Evolutionary conservation across 2,329 filamentous ascomycete genomes (phyloP).

Genomic region (Neonectria faginata): DNA sequence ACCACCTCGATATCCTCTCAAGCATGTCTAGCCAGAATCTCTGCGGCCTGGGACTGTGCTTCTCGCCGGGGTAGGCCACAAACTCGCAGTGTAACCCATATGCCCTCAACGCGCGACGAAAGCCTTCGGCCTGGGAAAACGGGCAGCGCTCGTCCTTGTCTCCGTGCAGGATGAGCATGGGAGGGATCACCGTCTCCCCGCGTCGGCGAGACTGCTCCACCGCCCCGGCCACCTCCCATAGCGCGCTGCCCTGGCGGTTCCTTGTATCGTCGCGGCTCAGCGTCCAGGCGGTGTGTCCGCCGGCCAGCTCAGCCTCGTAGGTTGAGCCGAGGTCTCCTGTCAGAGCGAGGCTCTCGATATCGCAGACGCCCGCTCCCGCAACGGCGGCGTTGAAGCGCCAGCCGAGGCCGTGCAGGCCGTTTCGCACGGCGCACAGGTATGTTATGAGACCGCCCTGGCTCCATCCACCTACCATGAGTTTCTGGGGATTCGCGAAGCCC

Average conservation of each 20-base stretch:
- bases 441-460: conserved; percentile 54
- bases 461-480: conserved; percentile 52
- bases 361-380: conserved; percentile 52
- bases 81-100: conserved; percentile 28
- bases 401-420: conserved; percentile 47
- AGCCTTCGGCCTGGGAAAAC: conserved; percentile 28
- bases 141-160: conserved; percentile 31
- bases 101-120: conserved; percentile 24
- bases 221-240: conserved; percentile 29
- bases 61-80: conserved; percentile 29
- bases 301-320: conserved; percentile 28
- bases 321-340: conserved; percentile 41
- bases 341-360: conserved; percentile 52
- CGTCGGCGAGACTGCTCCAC: conserved; percentile 11
- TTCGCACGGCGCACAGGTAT: conserved; percentile 52
- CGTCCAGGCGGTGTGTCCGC: conserved; percentile 24
- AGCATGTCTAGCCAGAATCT: conserved; percentile 36
- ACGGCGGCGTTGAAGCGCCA: conserved; percentile 54
- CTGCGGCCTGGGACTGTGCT: conserved; percentile 15
- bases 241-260: conserved; percentile 31
- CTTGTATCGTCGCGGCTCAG: conserved; percentile 18
- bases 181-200: conserved; percentile 15
- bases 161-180: conserved; percentile 34
- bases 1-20: conserved; percentile 30
- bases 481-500: conserved; percentile 47